Evolutionary conservation across 176 grass and related monocot species (phyloP).

Genomic region (Canna indica): DNA sequence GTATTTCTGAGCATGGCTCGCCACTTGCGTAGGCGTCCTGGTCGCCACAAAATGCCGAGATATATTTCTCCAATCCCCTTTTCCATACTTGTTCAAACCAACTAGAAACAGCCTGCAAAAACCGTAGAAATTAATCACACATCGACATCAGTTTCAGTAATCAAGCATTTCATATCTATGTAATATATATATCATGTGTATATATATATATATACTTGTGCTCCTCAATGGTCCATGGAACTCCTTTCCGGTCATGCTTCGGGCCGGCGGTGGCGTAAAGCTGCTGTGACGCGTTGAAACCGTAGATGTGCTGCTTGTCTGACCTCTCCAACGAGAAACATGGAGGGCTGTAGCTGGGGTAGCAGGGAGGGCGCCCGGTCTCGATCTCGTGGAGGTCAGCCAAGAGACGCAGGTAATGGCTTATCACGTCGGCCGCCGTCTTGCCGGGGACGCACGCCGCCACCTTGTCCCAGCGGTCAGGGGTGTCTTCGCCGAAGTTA

Average conservation of each 20-base stretch:
- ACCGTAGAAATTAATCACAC: too few species aligned
- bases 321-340: neutral
- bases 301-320: neutral
- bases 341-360: neutral
- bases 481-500: neutral
- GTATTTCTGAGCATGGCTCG: constrained; percentile 23
- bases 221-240: constrained; percentile 17
- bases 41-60: constrained; percentile 8
- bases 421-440: neutral
- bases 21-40: constrained; percentile 16
- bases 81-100: constrained; percentile 4
- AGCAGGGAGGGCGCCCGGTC: neutral
- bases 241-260: neutral
- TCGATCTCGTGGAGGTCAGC: constrained; percentile 9
- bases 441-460: constrained; percentile 11
- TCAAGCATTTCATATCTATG: too few species aligned
- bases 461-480: constrained; percentile 16
- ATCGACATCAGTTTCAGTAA: too few species aligned
- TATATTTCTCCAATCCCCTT: constrained; percentile 23
- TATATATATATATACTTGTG: too few species aligned
- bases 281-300: neutral
- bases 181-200: too few species aligned
- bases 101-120: constrained; percentile 10
- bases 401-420: constrained; percentile 1
- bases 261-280: neutral